These are phyloP conservation scores for Xylaria sp. DNA, from an alignment of 2,329 filamentous ascomycete genomes.

Conservation along the genomic window DNA sequence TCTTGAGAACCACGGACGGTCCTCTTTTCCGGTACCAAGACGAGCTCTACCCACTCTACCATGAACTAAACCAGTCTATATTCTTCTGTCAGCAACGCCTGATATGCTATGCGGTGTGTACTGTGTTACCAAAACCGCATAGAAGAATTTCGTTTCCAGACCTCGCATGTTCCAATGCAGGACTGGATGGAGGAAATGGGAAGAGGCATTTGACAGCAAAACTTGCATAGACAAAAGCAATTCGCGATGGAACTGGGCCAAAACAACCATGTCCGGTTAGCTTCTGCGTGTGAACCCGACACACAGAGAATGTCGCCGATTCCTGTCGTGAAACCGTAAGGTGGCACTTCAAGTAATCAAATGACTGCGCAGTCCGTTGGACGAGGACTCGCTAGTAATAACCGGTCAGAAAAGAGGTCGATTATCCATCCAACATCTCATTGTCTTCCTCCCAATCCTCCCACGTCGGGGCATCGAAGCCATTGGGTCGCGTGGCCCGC, in stretches of 20 bases:
- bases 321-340: constrained; percentile 16
- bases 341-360: constrained; percentile 4
- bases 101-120: constrained; percentile 3
- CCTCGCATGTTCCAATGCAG: neutral
- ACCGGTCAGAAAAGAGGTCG: constrained; percentile 7
- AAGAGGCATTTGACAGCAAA: neutral
- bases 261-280: neutral
- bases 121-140: constrained; percentile 7
- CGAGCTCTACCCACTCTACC: neutral
- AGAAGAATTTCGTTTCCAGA: neutral
- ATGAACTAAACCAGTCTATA: neutral
- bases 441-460: constrained; percentile 45
- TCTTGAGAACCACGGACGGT: neutral
- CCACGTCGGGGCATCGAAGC: constrained; percentile 54
- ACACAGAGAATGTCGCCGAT: constrained; percentile 1
- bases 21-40: neutral
- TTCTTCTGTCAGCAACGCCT: constrained; percentile 1
- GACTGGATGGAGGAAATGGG: neutral
- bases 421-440: constrained; percentile 20
- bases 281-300: constrained; percentile 1
- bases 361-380: constrained; percentile 1
- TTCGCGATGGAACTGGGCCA: neutral
- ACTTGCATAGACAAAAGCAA: constrained; percentile 5
- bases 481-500: constrained; percentile 44
- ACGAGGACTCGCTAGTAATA: constrained; percentile 7